Evolutionary conservation across 139 green algal genomes (phyloP).

Genomic region (Tetratostichococcus sp.): DNA sequence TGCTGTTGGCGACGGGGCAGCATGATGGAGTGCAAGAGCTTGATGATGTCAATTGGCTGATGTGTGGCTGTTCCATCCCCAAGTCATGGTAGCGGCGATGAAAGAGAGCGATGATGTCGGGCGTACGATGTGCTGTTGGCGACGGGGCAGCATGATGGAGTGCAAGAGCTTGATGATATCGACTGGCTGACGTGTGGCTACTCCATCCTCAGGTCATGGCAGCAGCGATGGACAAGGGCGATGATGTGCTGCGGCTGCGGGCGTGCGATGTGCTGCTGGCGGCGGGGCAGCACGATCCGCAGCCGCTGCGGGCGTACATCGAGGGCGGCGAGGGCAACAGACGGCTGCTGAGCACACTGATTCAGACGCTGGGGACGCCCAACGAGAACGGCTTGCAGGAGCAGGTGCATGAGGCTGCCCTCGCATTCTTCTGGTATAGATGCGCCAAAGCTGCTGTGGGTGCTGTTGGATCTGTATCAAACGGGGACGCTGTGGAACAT

Average conservation of each 20-base stretch:
- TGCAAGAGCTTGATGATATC: no score
- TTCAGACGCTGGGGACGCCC: not conserved
- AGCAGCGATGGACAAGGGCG: constrained; percentile 33
- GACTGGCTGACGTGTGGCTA: no score
- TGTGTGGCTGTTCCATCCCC: no score
- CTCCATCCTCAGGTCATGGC: constrained; percentile 58
- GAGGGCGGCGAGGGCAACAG: constrained; percentile 49
- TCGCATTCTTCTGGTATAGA: constrained; percentile 34
- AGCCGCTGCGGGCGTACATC: constrained; percentile 71
- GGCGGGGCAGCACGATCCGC: constrained; percentile 74
- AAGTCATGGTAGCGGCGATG: constrained; percentile 60
- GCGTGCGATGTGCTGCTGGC: constrained; percentile 86
- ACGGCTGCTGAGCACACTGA: constrained; percentile 3
- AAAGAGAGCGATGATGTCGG: constrained; percentile 26
- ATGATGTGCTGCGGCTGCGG: constrained; percentile 52
- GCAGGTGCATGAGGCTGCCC: constrained; percentile 40
- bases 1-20: constrained; percentile 75
- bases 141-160: constrained; percentile 76
- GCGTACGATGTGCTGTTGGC: constrained; percentile 86
- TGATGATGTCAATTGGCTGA: no score
- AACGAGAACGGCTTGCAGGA: constrained; percentile 72
- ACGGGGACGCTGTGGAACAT: no score
- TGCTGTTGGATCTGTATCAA: constrained; percentile 75
- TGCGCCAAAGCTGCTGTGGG: constrained; percentile 51
- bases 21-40: no score